Conservation (phyloP, 805 yeast species). For the Ogataea salicorniae region DNA sequence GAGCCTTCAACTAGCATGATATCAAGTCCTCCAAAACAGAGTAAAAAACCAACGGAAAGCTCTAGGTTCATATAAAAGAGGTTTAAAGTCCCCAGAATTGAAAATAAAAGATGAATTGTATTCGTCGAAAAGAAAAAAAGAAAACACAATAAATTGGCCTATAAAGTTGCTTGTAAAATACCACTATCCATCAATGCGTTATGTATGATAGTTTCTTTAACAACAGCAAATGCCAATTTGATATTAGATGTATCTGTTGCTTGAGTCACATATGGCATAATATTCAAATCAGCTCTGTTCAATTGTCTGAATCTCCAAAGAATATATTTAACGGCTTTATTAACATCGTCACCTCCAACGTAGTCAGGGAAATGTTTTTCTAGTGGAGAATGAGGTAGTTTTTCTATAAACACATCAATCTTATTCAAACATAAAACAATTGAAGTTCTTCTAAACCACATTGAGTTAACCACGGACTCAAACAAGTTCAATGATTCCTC, state of each 20-base stretch:
- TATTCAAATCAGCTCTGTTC: conserved; percentile 73
- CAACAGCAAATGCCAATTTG: conserved; percentile 65
- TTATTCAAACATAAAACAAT: conserved; percentile 83
- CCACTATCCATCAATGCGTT: conserved; percentile 54
- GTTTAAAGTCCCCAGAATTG: too few species aligned
- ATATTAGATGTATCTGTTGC: conserved; percentile 92
- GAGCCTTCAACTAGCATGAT: too few species aligned
- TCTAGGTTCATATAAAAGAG: too few species aligned
- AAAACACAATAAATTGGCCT: too few species aligned
- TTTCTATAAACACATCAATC: conserved; percentile 85
- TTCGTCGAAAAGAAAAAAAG: too few species aligned
- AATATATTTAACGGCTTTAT: conserved; percentile 87
- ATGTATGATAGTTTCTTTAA: conserved; percentile 52
- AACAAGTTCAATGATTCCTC: conserved; percentile 80
- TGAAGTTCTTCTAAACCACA: conserved; percentile 88
- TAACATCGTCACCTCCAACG: conserved; percentile 83
- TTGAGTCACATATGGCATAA: conserved; percentile 89
- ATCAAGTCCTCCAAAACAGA: too few species aligned
- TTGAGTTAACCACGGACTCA: conserved; percentile 85
- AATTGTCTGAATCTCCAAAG: conserved; percentile 85
- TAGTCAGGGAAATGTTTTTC: conserved; percentile 86
- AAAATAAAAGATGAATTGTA: too few species aligned
- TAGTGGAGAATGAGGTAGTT: conserved; percentile 73
- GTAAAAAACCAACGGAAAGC: too few species aligned
- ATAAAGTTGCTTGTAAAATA: conserved; percentile 30